Base-by-base conservation (phyloP, 495 filamentous ascomycete genomes). In the Hypoxylon fuscum region DNA sequence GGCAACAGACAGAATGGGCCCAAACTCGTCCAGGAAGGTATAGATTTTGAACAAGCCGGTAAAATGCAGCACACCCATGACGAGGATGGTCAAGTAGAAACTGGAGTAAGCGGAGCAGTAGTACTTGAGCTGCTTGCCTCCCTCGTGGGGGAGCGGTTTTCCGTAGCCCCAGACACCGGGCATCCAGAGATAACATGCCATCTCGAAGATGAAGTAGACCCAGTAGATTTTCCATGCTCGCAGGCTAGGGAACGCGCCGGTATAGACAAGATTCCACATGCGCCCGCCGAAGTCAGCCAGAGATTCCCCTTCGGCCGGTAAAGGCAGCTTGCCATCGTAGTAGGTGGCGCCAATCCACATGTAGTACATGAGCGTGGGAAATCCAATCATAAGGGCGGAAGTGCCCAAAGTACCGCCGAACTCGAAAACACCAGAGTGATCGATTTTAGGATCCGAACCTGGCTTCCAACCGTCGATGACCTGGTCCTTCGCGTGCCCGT, bases 301-400 rank as follows among this genome's bases (percentile, higher is more conserved):
- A 70, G 77, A 85, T 79, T 97, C 83, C 23, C 82, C 89, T 46
- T 81, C 70, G n/a, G 76, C 76, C 22, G 85, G 90, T 48, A 75
- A 74, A 17, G 94, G 94, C 55, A 96, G 81, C 60, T 90, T 86
- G 59, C 92, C 92, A 75, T 91, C 79, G 72, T 96, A 98, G 75
- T 92, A 94, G 41, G 87, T 91, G 34, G 93, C 90, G 23, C 95
- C 95, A 71, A 96, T 88, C 94, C 94, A 98, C 91, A 98, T 94
- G 79, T 96, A 97, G 80, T 89, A 97, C 95, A 98, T 98, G 60
- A 98, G 81, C 38, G 89, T 31, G 10, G 95, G 95, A 75, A 97
- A 98, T 42, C 87, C 88, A 57, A 95, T 80, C 92, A 98, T 98
- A 85, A 96, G 91, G 49, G 86, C 79, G 17, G 78, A 72, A 20